Evolutionary conservation across 345 rosid genomes (phyloP).

Genomic region (Salix caprea): DNA sequence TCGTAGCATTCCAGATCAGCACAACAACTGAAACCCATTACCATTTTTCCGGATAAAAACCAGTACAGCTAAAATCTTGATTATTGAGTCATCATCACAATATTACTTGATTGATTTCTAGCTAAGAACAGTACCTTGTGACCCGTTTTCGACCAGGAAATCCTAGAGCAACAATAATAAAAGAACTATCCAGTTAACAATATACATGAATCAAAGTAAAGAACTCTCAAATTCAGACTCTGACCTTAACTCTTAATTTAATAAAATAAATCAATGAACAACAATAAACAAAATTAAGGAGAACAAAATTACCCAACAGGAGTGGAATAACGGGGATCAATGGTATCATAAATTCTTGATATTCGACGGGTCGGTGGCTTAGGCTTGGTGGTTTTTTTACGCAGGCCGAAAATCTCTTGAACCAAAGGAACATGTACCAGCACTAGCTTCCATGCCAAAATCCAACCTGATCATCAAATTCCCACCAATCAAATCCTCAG

Average conservation of each 20-base stretch:
- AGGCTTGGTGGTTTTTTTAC: constrained; percentile 45
- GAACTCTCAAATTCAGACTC: background rate
- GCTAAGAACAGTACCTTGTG: background rate
- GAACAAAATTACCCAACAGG: constrained; percentile 4
- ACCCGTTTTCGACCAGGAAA: too few relatives aligned
- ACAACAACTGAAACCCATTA: background rate
- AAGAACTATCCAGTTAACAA: background rate
- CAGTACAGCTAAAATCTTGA: background rate
- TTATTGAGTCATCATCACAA: background rate
- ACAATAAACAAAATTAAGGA: background rate
- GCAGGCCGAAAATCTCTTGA: constrained; percentile 77
- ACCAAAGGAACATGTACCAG: constrained; percentile 80
- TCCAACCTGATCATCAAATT: constrained; percentile 54
- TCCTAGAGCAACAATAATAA: too few relatives aligned
- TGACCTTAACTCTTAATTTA: background rate
- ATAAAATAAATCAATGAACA: background rate
- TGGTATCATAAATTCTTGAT: constrained; percentile 44
- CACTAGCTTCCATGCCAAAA: constrained; percentile 81
- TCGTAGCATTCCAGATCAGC: background rate
- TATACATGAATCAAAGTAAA: background rate
- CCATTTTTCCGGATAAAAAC: background rate
- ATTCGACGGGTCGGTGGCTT: constrained; percentile 49
- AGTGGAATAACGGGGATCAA: background rate
- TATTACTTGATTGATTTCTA: background rate
- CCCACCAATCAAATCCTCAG: background rate